phyloP scores from a whole-genome alignment of 2,329 filamentous ascomycete species.

The Monosporascus sp. region DNA sequence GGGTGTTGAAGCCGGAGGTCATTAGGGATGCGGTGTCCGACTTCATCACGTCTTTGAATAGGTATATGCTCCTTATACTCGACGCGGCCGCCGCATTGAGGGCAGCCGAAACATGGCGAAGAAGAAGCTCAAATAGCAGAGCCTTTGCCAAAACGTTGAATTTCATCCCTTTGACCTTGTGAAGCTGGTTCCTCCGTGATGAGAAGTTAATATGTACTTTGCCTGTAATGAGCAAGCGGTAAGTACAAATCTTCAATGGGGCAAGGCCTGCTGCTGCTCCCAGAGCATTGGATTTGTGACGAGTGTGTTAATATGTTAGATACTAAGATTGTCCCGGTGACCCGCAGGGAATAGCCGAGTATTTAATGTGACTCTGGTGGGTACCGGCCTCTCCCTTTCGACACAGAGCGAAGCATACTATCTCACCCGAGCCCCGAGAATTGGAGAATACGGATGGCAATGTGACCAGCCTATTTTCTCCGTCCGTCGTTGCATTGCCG shows the following conservation, averaged over 20 bases:
- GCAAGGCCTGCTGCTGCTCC: background rate
- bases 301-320: too few relatives aligned
- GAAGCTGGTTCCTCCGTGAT: background rate
- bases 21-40: conserved; percentile 36
- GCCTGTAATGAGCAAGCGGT: background rate
- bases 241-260: background rate
- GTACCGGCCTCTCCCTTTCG: background rate
- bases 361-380: background rate
- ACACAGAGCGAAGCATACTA: background rate
- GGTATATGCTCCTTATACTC: conserved; percentile 27
- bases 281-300: background rate
- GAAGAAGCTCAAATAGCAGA: conserved; percentile 11
- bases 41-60: conserved; percentile 40
- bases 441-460: background rate
- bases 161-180: conserved; percentile 5
- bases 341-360: too few relatives aligned
- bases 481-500: background rate
- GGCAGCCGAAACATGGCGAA: conserved; percentile 9
- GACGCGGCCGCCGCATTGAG: conserved; percentile 7
- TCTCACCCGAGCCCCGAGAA: background rate
- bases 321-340: too few relatives aligned
- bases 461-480: background rate
- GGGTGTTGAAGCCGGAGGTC: conserved; percentile 36
- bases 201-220: background rate
- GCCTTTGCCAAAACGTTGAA: conserved; percentile 5